Conservation (phyloP, 2,329 filamentous ascomycete genomes). For the Ophiostoma pallidulum region DNA sequence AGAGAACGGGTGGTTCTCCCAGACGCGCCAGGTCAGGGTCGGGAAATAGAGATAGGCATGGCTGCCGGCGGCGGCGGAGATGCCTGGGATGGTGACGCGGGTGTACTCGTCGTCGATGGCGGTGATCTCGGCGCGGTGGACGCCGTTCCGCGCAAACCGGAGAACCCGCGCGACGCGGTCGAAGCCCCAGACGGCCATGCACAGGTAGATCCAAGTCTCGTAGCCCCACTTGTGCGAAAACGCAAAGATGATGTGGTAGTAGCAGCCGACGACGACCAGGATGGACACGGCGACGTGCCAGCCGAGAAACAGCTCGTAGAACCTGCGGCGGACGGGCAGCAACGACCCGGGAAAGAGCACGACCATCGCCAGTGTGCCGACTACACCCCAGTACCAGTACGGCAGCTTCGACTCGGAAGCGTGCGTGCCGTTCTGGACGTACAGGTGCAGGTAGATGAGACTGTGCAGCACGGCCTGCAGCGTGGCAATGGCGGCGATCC, state of each 20-base stretch:
- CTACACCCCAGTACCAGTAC: no score
- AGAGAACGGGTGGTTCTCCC: conserved; percentile 49
- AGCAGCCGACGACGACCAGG: conserved; percentile 10
- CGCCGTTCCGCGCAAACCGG: conserved; percentile 18
- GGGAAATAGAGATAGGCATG: conserved; percentile 43
- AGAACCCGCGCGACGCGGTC: no score
- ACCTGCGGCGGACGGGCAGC: no score
- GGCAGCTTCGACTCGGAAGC: neutral
- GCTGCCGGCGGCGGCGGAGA: conserved; percentile 20
- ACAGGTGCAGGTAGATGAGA: conserved; percentile 29
- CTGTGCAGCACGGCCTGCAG: conserved; percentile 39
- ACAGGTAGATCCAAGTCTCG: conserved; percentile 17
- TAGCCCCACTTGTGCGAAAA: neutral
- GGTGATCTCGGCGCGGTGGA: conserved; percentile 21
- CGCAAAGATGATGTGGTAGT: conserved; percentile 2
- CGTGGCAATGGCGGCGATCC: conserved; percentile 35
- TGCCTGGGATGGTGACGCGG: conserved; percentile 23
- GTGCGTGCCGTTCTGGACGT: conserved; percentile 24
- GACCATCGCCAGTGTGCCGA: no score
- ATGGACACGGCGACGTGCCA: conserved; percentile 7
- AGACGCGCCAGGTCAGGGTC: conserved; percentile 29
- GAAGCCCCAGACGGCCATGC: conserved; percentile 8
- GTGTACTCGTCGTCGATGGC: conserved; percentile 24
- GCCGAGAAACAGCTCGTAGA: conserved; percentile 11
- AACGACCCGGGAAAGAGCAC: no score